Base-by-base conservation (phyloP, 305 asterid genomes). In the Fraxinus platypoda region DNA sequence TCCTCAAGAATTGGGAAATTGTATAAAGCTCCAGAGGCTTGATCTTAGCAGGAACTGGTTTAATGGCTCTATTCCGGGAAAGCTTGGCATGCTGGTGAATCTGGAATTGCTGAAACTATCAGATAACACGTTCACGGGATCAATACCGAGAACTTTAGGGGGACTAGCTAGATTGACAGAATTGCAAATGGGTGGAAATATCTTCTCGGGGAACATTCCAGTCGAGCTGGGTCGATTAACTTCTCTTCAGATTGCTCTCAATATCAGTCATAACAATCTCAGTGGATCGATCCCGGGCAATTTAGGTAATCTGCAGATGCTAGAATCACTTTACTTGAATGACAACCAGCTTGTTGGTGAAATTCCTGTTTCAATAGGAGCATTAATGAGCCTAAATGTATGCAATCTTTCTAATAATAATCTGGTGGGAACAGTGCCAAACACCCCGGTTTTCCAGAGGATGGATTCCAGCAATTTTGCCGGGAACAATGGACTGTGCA, bases 361-460 rank as follows among this genome's bases (percentile, higher is more conserved):
- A 84, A 92, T 95, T 86, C 98, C 98, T 5, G 81, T 74, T 74
- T 87, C 96, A 7, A 84, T 95, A 17, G 98, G 94, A 7, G 94
- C 90, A 3, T 62, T 93, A 77, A 82, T 84, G 75, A 95, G 98
- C 86, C 93, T 95, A 78, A 88, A 80, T 13, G 90, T 88, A 68
- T 95, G 98, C 91, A 95, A 95, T 70, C 92, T 95, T 78, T 93
- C 98, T 1, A 93, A 93, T 87, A 95, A 95, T 80, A 80, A 89
- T 79, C 91, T 95, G 23, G 89, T 83, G 0, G 98, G 98, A 52
- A 71, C 74, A 3, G 91, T 95, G 34, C 98, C 97, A 19, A 91
- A 88, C 85, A 93, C 95, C 11, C 89, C 92, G 0, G 80, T 87
- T 25, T 95, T 95, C 81, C 84, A 83, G 66, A 89, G 91, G 88